Conservation (phyloP, 352 stramenopile genomes). For the Globisporangium middletonii region DNA sequence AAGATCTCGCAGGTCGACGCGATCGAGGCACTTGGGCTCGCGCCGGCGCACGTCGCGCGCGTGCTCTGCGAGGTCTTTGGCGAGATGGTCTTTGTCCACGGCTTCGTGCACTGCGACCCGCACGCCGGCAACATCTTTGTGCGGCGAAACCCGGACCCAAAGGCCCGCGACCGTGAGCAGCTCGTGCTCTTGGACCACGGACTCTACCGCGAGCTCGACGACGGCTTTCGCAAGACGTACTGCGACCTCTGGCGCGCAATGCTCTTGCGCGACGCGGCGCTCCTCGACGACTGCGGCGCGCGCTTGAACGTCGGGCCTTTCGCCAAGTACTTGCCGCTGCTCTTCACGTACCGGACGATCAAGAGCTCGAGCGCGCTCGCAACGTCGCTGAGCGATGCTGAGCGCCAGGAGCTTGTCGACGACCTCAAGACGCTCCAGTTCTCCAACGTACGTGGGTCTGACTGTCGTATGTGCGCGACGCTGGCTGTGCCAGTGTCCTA, state of each 20-base stretch:
- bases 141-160: slow-evolving; percentile 42
- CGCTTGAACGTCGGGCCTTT: slow-evolving; percentile 52
- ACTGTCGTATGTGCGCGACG: too few relatives aligned
- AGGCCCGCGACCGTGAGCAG: slow-evolving; percentile 59
- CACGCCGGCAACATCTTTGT: slow-evolving; percentile 95
- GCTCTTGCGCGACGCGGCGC: slow-evolving; percentile 83
- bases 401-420: slow-evolving; percentile 51
- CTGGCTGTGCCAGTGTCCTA: not conserved
- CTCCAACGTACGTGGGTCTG: slow-evolving; percentile 58
- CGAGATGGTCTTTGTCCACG: slow-evolving; percentile 93
- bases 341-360: slow-evolving; percentile 85
- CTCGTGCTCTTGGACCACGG: slow-evolving; percentile 97
- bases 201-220: slow-evolving; percentile 93
- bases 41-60: slow-evolving; percentile 74
- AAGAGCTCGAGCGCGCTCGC: slow-evolving; percentile 53
- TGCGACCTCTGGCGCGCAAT: slow-evolving; percentile 94
- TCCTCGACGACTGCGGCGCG: slow-evolving; percentile 58
- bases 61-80: slow-evolving; percentile 91
- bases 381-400: slow-evolving; percentile 55
- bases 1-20: slow-evolving; percentile 89
- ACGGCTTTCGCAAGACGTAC: slow-evolving; percentile 92
- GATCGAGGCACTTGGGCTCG: slow-evolving; percentile 78
- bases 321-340: slow-evolving; percentile 68
- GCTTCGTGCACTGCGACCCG: slow-evolving; percentile 96
- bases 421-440: slow-evolving; percentile 63